phyloP scores from a whole-genome alignment of 73 alveolate genomes.

The Paramecium caudatum region DNA sequence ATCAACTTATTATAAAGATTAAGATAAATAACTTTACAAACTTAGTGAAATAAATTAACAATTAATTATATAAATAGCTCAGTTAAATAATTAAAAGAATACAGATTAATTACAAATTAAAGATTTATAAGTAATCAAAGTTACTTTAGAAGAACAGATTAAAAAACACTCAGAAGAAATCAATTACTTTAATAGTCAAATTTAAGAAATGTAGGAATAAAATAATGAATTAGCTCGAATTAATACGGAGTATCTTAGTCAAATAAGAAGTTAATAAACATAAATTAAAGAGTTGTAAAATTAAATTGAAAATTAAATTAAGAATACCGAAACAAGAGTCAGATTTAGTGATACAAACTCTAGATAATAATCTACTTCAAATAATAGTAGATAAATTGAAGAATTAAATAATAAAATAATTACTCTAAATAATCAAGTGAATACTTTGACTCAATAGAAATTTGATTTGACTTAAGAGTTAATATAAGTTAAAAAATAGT shows the following conservation, averaged over 20 bases:
- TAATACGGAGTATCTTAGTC: neutral
- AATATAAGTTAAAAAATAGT: neutral
- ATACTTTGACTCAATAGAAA: neutral
- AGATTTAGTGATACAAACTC: conserved; percentile 11
- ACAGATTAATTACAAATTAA: conserved; percentile 12
- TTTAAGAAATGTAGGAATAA: neutral
- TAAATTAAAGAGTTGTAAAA: neutral
- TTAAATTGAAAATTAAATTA: neutral
- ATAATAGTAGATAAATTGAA: conserved; percentile 7
- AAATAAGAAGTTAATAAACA: neutral
- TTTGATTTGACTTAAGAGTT: neutral
- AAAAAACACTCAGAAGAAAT: conserved; percentile 14
- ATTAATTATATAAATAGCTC: neutral
- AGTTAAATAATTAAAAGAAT: conserved; percentile 15
- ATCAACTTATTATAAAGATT: conserved; percentile 3
- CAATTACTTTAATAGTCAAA: neutral
- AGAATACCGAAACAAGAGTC: neutral
- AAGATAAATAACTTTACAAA: conserved; percentile 7
- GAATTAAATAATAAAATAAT: neutral
- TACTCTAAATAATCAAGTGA: neutral
- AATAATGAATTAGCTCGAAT: neutral
- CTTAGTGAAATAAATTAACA: conserved; percentile 17
- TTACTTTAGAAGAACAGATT: neutral
- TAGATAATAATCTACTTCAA: neutral
- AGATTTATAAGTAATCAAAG: neutral